Percentiles rank a stretch among this genome's conserved stretches.
Evolutionary conservation across 345 rosid genomes (phyloP).

Genomic region (Eucalyptus grandis): DNA sequence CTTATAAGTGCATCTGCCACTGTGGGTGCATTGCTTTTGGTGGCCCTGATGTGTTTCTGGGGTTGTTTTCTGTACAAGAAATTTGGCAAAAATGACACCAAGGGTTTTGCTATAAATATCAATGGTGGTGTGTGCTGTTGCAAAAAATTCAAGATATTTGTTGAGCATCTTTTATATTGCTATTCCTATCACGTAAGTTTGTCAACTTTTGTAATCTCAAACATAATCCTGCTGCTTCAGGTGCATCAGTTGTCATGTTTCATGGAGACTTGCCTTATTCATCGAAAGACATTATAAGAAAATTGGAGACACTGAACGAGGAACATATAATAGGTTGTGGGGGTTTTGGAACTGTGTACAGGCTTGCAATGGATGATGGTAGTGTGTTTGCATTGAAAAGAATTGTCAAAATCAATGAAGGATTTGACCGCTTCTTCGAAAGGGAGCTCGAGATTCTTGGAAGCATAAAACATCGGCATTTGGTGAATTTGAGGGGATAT

Average conservation of each 20-base stretch:
- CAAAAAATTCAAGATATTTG: background rate
- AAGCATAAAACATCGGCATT: slow-evolving; percentile 91
- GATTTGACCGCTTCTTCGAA: slow-evolving; percentile 92
- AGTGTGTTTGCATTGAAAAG: slow-evolving; percentile 81
- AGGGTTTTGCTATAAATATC: slow-evolving; percentile 72
- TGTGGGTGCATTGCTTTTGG: slow-evolving; percentile 88
- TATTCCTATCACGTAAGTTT: background rate
- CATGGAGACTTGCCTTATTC: slow-evolving; percentile 98
- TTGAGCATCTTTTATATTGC: background rate
- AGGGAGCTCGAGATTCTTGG: slow-evolving; percentile 98
- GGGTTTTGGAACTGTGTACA: slow-evolving; percentile 96
- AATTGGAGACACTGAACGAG: slow-evolving; percentile 73
- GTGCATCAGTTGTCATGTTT: slow-evolving; percentile 96
- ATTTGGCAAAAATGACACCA: slow-evolving; percentile 74
- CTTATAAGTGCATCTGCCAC: slow-evolving; percentile 94
- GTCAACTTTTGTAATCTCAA: background rate
- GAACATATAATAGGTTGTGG: slow-evolving; percentile 89
- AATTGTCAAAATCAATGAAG: slow-evolving; percentile 81
- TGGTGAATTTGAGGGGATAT: slow-evolving; percentile 93
- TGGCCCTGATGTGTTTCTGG: slow-evolving; percentile 99
- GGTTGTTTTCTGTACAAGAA: slow-evolving; percentile 98
- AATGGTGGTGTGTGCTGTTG: slow-evolving; percentile 55
- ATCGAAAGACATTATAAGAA: slow-evolving; percentile 89
- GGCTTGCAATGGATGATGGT: slow-evolving; percentile 95
- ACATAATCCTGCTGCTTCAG: slow-evolving; percentile 23